phyloP scores from a whole-genome alignment of 2,329 filamentous ascomycete species.

The Pseudocercospora vitis region DNA sequence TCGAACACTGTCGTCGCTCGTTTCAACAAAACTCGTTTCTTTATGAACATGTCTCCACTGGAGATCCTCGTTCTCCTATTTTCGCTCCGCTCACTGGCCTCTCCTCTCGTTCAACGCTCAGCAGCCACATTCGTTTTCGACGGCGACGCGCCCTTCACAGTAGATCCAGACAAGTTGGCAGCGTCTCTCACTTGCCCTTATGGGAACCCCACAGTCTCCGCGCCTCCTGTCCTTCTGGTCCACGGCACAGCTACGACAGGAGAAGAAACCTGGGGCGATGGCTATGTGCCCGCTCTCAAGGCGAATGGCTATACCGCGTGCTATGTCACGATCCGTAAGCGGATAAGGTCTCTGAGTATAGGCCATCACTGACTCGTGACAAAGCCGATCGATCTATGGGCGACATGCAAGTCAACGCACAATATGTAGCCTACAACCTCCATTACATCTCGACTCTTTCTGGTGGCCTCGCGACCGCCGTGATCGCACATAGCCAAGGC shows the following conservation, averaged over 20 bases:
- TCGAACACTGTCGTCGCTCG: conserved; percentile 2
- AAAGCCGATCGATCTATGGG: conserved; percentile 33
- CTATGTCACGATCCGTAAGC: conserved; percentile 35
- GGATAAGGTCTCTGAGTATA: not conserved
- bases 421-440: conserved; percentile 36
- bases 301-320: conserved; percentile 35
- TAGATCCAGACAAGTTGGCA: conserved; percentile 26
- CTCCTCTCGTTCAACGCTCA: conserved; percentile 22
- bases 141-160: conserved; percentile 35
- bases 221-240: conserved; percentile 34
- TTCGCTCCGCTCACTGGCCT: conserved; percentile 16
- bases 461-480: conserved; percentile 29
- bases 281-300: conserved; percentile 33
- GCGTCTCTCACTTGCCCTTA: conserved; percentile 34
- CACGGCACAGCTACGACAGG: conserved; percentile 35
- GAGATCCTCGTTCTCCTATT: conserved; percentile 15
- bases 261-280: conserved; percentile 32
- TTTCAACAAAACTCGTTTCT: conserved; percentile 4
- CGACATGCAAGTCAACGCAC: conserved; percentile 37
- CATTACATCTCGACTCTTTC: conserved; percentile 33
- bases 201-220: conserved; percentile 28
- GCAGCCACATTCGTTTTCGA: conserved; percentile 27
- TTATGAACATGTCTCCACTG: conserved; percentile 22
- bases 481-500: conserved; percentile 36
- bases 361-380: not conserved